Conservation (phyloP, 202 grass and related monocot genomes). For the Brachypodium distachyon region DNA sequence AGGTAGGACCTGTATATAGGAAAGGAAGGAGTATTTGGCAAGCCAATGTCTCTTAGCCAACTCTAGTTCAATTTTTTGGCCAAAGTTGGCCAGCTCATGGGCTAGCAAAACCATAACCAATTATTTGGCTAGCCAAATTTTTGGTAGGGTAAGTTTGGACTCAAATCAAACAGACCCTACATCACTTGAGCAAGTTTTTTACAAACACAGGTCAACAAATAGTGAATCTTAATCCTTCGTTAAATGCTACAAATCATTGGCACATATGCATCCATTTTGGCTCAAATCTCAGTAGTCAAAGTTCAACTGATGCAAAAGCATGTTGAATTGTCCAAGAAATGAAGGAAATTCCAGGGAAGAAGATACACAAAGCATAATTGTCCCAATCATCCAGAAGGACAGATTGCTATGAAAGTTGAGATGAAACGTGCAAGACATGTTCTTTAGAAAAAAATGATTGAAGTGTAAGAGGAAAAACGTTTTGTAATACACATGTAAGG, state of each 20-base stretch:
- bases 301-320: neutral
- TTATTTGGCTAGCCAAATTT: too few relatives aligned
- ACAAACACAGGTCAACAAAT: neutral
- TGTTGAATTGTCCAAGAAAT: neutral
- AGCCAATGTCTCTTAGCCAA: too few relatives aligned
- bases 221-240: neutral
- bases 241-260: neutral
- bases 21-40: too few relatives aligned
- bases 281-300: constrained; percentile 3
- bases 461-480: neutral
- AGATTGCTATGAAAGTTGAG: neutral
- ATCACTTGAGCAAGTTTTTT: neutral
- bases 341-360: neutral
- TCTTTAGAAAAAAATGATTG: neutral
- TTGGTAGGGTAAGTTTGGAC: too few relatives aligned
- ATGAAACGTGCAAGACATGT: neutral
- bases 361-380: neutral
- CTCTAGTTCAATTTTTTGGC: too few relatives aligned
- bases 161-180: too few relatives aligned
- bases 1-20: too few relatives aligned
- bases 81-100: too few relatives aligned
- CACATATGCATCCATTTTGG: neutral
- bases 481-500: neutral
- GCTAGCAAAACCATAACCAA: too few relatives aligned
- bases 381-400: constrained; percentile 5